Conservation (phyloP, 1,139 yeast genomes). For the Zygosaccharomyces pseudobailii region DNA sequence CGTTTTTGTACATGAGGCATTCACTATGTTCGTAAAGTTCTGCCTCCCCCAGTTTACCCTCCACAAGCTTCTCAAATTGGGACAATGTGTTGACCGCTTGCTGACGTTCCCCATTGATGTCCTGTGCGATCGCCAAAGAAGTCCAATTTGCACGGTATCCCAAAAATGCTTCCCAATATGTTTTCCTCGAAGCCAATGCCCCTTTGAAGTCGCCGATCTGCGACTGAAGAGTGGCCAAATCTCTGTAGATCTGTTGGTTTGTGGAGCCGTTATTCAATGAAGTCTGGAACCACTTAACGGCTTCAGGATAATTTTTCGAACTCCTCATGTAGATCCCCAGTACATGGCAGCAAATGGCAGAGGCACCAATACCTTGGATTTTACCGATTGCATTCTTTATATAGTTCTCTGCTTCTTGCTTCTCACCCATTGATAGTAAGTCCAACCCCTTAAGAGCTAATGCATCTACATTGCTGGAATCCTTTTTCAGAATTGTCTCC, state of each 20-base stretch:
- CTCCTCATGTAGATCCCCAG: conserved; percentile 79
- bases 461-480: conserved; percentile 73
- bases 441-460: conserved; percentile 80
- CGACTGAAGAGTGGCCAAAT: conserved; percentile 71
- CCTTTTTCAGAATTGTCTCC: conserved; percentile 73
- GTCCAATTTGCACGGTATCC: conserved; percentile 94
- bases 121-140: conserved; percentile 80
- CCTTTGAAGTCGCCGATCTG: conserved; percentile 72
- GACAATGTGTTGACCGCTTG: conserved; percentile 68
- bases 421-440: conserved; percentile 49
- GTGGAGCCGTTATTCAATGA: conserved; percentile 76
- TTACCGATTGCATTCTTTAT: conserved; percentile 58
- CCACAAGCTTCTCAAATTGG: conserved; percentile 69
- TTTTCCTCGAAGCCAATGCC: conserved; percentile 59
- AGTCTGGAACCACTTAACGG: conserved; percentile 74
- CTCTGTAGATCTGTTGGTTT: conserved; percentile 76
- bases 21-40: conserved; percentile 80
- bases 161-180: conserved; percentile 67
- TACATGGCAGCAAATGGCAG: conserved; percentile 75
- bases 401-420: conserved; percentile 60
- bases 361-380: conserved; percentile 42
- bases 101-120: conserved; percentile 60
- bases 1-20: conserved; percentile 68
- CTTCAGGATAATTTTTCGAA: conserved; percentile 64
- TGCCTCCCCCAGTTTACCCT: conserved; percentile 59